Evolutionary conservation across 164 flowering plant genomes (phyloP), one percentile per base, ranked within the genome.

Genomic region (Litsea cubeba): DNA sequence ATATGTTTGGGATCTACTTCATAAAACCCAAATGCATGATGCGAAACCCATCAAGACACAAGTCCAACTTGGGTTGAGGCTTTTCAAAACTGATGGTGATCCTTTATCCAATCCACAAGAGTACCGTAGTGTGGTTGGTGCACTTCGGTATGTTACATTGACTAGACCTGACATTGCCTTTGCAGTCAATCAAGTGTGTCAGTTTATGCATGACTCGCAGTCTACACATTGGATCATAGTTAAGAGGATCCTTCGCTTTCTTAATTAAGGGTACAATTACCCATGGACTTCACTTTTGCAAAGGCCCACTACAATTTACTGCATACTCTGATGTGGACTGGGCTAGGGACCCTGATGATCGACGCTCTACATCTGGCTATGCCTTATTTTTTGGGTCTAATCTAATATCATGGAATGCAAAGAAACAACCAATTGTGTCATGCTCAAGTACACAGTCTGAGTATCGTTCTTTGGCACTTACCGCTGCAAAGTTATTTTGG

Each of bases 131-230:
- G 15, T 69, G 5, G 51, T 18, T 2, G 57, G 71, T 17, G 71
- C 71, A 6, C 71, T 69, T 15, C 26, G 18, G 18, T 69, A 69
- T 69, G 3, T 69, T 30, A 2, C 24, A 32, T 32, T 69, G 30
- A 69, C 51, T 12, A 20, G 71, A 23, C 71, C 11, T 4, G 50
- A 69, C 23, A 30, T 69, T 30, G 49, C 71, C 51, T 32, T 30
- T 35, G 57, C 51, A 4, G 8, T 51, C 46, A 77, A 24, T 20
- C n/a, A 50, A 49, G 32, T 58, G 8, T 63, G 11, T 17, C 35
- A 69, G 35, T 32, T 69, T 24, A 69, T 69, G 71, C 71, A 69
- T 69, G 54, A 12, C 71, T 57, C 71, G 3, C 28, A 8, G 50
- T 24, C 23, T 5, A 69, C 23, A 15, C 71, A 69, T 46, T 69